These are phyloP conservation scores for Candida khao-thaluensis DNA, from an alignment of 805 yeast species.

Conservation along the genomic window DNA sequence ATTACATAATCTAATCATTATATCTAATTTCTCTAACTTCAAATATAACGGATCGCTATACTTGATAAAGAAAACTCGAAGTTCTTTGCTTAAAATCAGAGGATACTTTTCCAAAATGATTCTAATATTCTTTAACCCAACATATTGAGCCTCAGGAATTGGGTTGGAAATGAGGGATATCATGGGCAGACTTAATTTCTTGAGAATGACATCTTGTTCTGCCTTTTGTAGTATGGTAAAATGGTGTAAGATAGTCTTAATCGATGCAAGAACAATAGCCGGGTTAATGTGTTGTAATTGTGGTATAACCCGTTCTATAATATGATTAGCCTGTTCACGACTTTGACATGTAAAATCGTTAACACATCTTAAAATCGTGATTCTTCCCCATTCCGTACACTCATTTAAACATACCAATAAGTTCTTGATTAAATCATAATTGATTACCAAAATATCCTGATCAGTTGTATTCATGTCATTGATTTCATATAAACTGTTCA, in stretches of 20 bases:
- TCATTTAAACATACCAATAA: constrained; percentile 85
- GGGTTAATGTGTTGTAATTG: constrained; percentile 97
- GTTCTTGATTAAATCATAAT: constrained; percentile 49
- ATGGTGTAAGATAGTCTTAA: constrained; percentile 77
- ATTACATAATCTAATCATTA: constrained; percentile 65
- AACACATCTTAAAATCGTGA: constrained; percentile 79
- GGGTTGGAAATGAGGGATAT: constrained; percentile 85
- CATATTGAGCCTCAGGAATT: constrained; percentile 88
- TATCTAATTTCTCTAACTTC: constrained; percentile 74
- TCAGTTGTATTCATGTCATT: constrained; percentile 55
- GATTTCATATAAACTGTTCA: constrained; percentile 82
- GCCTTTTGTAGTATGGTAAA: constrained; percentile 44
- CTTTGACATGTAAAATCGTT: constrained; percentile 63
- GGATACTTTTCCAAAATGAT: constrained; percentile 90
- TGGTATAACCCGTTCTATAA: constrained; percentile 86
- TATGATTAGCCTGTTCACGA: constrained; percentile 71
- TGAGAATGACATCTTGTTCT: constrained; percentile 44
- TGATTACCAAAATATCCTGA: constrained; percentile 36
- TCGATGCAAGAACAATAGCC: constrained; percentile 83
- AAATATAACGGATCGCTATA: constrained; percentile 80
- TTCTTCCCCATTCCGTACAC: constrained; percentile 99
- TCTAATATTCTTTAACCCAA: constrained; percentile 86
- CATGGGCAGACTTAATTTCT: constrained; percentile 78
- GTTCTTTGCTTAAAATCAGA: constrained; percentile 67
- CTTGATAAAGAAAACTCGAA: constrained; percentile 87